A percentile compares a stretch with the other conserved stretches of the same genome.
phyloP scores from a whole-genome alignment of 2,329 filamentous ascomycete species.

The Tolypocladium guangdongense region DNA sequence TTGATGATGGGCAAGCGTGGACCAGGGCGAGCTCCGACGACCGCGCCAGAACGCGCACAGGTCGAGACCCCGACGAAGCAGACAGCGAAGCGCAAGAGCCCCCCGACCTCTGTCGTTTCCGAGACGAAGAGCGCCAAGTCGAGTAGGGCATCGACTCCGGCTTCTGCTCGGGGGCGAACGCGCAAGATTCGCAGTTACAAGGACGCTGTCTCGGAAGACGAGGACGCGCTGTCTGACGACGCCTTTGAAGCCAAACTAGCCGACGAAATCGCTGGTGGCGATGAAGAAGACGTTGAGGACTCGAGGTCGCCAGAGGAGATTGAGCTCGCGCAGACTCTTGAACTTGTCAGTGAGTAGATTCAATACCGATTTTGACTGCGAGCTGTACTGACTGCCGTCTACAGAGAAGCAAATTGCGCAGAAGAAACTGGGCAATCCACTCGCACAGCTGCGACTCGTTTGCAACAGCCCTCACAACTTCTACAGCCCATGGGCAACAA shows the following conservation, averaged over 20 bases:
- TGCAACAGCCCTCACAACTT: conserved; percentile 96
- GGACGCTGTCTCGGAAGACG: conserved; percentile 23
- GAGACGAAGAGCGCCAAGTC: conserved; percentile 61
- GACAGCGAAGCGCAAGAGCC: conserved; percentile 20
- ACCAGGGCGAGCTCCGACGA: conserved; percentile 12
- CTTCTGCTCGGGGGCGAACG: conserved; percentile 38
- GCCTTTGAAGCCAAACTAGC: conserved; percentile 75
- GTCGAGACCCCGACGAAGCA: conserved; percentile 9
- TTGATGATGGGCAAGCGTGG: conserved; percentile 40
- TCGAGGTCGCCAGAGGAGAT: conserved; percentile 45
- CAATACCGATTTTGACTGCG: conserved; percentile 12
- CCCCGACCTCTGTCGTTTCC: conserved; percentile 19
- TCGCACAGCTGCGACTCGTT: conserved; percentile 83
- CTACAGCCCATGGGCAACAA: conserved; percentile 74
- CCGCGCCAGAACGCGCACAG: conserved; percentile 11
- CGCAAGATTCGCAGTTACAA: conserved; percentile 38
- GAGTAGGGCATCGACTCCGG: conserved; percentile 65
- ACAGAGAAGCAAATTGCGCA: conserved; percentile 70
- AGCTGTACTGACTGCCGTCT: not conserved
- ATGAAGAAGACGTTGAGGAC: conserved; percentile 22
- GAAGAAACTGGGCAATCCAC: conserved; percentile 86
- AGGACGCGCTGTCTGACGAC: conserved; percentile 53
- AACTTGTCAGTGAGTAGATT: conserved; percentile 56
- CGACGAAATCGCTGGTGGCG: conserved; percentile 39
- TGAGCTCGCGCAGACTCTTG: conserved; percentile 55